Conservation (phyloP, 805 yeast species). For the Yarrowia sp. region DNA sequence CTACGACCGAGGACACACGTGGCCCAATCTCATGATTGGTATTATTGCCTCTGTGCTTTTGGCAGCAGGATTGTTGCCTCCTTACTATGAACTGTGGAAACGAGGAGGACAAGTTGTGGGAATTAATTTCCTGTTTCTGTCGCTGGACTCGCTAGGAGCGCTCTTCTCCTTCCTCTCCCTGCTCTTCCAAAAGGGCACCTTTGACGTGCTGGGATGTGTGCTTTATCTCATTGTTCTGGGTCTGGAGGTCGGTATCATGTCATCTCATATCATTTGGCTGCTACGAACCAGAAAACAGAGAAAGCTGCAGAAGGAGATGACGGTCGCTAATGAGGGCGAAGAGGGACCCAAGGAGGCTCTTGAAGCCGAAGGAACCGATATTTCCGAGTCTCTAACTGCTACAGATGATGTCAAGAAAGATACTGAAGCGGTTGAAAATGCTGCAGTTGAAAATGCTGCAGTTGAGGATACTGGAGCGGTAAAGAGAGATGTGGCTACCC, state of each 20-base stretch:
- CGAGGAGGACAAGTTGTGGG: slow-evolving; percentile 85
- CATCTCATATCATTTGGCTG: slow-evolving; percentile 69
- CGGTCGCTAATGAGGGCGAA: background rate
- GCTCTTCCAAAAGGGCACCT: slow-evolving; percentile 49
- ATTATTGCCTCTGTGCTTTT: slow-evolving; percentile 71
- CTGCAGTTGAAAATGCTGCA: too few species aligned
- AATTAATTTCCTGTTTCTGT: slow-evolving; percentile 73
- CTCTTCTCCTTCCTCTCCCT: slow-evolving; percentile 66
- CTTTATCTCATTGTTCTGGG: slow-evolving; percentile 70
- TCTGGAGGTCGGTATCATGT: slow-evolving; percentile 73
- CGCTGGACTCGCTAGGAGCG: slow-evolving; percentile 79
- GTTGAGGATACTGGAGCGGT: background rate
- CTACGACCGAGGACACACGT: slow-evolving; percentile 48
- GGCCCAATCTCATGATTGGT: slow-evolving; percentile 84
- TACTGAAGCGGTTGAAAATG: too few species aligned
- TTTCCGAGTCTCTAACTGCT: background rate
- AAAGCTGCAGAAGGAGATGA: background rate
- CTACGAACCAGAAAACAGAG: slow-evolving; percentile 34
- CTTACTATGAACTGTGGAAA: slow-evolving; percentile 78
- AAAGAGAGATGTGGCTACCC: background rate
- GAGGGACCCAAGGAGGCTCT: background rate
- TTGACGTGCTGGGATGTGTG: slow-evolving; percentile 77
- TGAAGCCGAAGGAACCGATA: background rate
- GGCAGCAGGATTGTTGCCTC: slow-evolving; percentile 79
- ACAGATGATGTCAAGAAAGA: too few species aligned